Conservation (phyloP, 108 stramenopile genomes). For the Skeletonema marinoi region DNA sequence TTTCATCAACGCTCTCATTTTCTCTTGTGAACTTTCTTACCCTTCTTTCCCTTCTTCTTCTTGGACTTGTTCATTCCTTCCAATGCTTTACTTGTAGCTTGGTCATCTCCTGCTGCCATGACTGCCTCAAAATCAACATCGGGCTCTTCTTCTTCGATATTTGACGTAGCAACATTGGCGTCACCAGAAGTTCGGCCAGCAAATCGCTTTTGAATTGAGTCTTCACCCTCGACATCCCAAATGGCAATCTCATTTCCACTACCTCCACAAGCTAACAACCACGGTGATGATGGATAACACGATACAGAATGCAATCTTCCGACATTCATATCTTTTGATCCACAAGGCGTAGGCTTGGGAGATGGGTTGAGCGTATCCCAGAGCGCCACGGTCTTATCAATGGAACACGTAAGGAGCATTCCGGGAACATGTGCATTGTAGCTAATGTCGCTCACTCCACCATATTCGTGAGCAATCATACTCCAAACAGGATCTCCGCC, state of each 20-base stretch:
- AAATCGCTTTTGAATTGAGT: slow-evolving; percentile 74
- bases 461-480: slow-evolving; percentile 86
- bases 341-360: slow-evolving; percentile 62
- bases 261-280: slow-evolving; percentile 91
- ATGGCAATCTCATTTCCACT: slow-evolving; percentile 88
- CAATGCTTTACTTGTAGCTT: slow-evolving; percentile 29
- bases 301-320: slow-evolving; percentile 85
- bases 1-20: not conserved
- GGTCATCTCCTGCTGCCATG: slow-evolving; percentile 54
- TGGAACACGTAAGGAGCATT: slow-evolving; percentile 87
- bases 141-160: slow-evolving; percentile 34
- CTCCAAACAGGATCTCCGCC: slow-evolving; percentile 81
- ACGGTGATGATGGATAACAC: slow-evolving; percentile 88
- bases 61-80: slow-evolving; percentile 69
- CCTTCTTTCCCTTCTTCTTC: slow-evolving; percentile 60
- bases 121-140: slow-evolving; percentile 68
- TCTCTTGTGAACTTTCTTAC: slow-evolving; percentile 64
- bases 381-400: slow-evolving; percentile 92
- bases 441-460: slow-evolving; percentile 85
- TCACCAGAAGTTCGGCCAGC: slow-evolving; percentile 46
- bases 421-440: slow-evolving; percentile 82
- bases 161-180: slow-evolving; percentile 6
- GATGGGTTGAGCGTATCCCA: slow-evolving; percentile 84
- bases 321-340: slow-evolving; percentile 85
- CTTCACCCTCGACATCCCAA: slow-evolving; percentile 90